Evolutionary conservation across 2,329 filamentous ascomycete genomes (phyloP).

Genomic region (Alternaria arbusti): DNA sequence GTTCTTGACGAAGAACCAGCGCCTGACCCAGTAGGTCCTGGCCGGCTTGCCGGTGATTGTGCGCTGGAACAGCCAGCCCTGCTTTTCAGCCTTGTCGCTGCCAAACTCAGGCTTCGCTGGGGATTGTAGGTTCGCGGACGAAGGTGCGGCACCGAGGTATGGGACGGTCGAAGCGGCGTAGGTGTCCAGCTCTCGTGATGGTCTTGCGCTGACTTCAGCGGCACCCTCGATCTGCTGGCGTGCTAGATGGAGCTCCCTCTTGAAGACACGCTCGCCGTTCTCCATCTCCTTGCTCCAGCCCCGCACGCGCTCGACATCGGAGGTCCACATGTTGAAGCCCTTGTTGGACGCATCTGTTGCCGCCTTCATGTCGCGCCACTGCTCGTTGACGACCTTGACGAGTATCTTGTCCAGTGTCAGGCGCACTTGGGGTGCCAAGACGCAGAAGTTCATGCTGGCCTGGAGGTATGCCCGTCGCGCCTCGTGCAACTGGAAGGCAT

Average conservation of each 20-base stretch:
- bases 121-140: conserved; percentile 57
- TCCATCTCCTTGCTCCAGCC: conserved; percentile 97
- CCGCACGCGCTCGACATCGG: conserved; percentile 88
- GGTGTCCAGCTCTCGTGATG: conserved; percentile 90
- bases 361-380: conserved; percentile 84
- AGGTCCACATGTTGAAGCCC: conserved; percentile 69
- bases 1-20: conserved; percentile 96
- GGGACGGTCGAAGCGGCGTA: conserved; percentile 91
- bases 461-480: conserved; percentile 88
- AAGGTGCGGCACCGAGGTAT: conserved; percentile 74
- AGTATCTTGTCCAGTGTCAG: conserved; percentile 84
- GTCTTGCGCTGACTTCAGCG: conserved; percentile 73
- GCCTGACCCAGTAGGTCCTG: conserved; percentile 83
- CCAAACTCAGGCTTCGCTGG: conserved; percentile 60
- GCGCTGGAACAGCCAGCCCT: conserved; percentile 90
- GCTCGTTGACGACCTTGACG: conserved; percentile 81
- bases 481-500: conserved; percentile 95
- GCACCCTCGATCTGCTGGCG: conserved; percentile 82
- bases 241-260: conserved; percentile 78
- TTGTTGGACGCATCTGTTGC: conserved; percentile 69
- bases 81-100: conserved; percentile 72
- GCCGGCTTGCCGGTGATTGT: conserved; percentile 86
- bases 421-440: conserved; percentile 84
- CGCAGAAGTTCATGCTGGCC: conserved; percentile 91
- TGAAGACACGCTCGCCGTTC: conserved; percentile 81